Base-by-base conservation (phyloP, 2,329 filamentous ascomycete genomes). In the Penicillium fuscoglaucum region DNA sequence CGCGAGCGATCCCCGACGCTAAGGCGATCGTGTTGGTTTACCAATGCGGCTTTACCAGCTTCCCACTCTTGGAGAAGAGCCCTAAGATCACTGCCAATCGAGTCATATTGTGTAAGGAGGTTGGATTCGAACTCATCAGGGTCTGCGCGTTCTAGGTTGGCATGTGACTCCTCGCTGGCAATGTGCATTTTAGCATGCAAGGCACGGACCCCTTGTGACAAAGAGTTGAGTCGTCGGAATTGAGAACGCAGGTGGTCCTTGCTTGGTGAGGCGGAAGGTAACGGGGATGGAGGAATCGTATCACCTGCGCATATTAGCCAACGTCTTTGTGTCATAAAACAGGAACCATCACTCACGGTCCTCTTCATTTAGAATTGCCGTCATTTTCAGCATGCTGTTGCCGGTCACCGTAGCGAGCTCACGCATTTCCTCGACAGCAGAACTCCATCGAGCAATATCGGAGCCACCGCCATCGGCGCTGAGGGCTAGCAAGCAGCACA, bases 101-200 rank as follows among this genome's bases (percentile, higher is more conserved):
- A 93, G 57, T 99, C 95, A 74, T 98, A 99, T 70, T 98, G 95
- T 24, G 87, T 79, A 82, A 96, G 88, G 40, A 98, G 82, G 61
- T 87, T 87, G 0, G 88, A 84, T 0, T 90, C 91, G 17, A 96
- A 83, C 64, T 96, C 90, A 4, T 86, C 85, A 6, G 81, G 73
- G 61, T 78, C 85, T 39, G 90, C 87, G 66, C 89, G 87, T 68
- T 96, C 90, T 29, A 96, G 77, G 44, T 87, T 87, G 60, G 85
- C 85, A 70, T 90, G 91, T 0, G 92, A 96, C 74, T 97, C 92
- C 73, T 99, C 95, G 50, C 91, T 87, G 55, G 98, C 79, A 8
- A 99, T 82, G 60, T 96, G 92, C 79, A 99, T 87, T 75, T 98
- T 99, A 37, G 95, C 95, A 75, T 98, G 93, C 49, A 99, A 82